A percentile compares a stretch with the other conserved stretches of the same genome.
Conservation (phyloP, 2,329 filamentous ascomycete species). For the Trichoderma asperellum region DNA sequence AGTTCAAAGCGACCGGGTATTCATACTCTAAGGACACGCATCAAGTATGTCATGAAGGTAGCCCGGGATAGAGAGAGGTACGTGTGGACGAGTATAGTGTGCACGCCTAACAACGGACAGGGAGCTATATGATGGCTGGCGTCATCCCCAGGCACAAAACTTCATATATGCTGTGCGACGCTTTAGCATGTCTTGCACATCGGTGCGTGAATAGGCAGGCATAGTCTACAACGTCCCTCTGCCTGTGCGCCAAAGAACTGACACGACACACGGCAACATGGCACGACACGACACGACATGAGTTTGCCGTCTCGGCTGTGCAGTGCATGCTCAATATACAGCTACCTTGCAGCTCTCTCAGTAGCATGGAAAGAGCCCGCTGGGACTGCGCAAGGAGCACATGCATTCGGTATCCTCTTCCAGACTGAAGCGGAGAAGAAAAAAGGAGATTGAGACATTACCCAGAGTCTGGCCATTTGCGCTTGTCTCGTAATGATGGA, state of each 20-base stretch:
- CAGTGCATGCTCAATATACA: neutral
- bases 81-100: constrained; percentile 5
- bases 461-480: neutral
- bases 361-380: neutral
- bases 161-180: constrained; percentile 25
- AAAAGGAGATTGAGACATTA: constrained; percentile 17
- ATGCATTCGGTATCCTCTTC: constrained; percentile 5
- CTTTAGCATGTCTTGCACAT: constrained; percentile 9
- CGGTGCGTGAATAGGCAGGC: constrained; percentile 1
- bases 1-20: neutral
- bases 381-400: neutral
- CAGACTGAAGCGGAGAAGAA: constrained; percentile 16
- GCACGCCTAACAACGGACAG: constrained; percentile 12
- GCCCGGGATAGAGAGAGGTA: constrained; percentile 1
- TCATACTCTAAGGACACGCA: neutral
- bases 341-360: neutral
- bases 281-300: constrained; percentile 10
- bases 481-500: neutral
- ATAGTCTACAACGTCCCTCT: neutral
- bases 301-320: neutral
- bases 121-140: constrained; percentile 20
- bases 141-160: constrained; percentile 16
- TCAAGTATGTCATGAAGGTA: constrained; percentile 10
- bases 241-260: neutral
- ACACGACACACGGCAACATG: constrained; percentile 9